A percentile compares a stretch with the other conserved stretches of the same genome.
Evolutionary conservation across 179 eudicot genomes (phyloP).

Genomic region (Beta lomatogona): DNA sequence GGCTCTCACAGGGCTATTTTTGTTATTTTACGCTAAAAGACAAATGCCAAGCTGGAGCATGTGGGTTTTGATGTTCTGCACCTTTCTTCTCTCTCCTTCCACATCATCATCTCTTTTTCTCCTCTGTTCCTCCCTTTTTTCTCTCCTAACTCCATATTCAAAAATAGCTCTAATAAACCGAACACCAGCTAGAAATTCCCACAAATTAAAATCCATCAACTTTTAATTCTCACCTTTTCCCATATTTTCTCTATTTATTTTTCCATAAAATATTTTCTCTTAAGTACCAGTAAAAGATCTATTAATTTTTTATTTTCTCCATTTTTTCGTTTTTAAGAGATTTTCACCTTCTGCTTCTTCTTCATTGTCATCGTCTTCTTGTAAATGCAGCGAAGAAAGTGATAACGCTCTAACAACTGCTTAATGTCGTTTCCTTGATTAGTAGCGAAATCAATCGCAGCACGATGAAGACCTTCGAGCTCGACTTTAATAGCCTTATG

Average conservation of each 20-base stretch:
- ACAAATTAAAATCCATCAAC: neutral
- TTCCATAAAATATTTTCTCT: too few species aligned
- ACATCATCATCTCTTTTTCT: too few species aligned
- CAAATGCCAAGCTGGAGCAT: too few species aligned
- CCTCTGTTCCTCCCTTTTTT: too few species aligned
- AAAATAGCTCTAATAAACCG: too few species aligned
- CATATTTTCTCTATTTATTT: neutral
- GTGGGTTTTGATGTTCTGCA: too few species aligned
- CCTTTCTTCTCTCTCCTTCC: too few species aligned
- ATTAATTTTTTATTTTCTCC: neutral
- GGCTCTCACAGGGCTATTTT: too few species aligned
- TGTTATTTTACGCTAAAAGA: too few species aligned
- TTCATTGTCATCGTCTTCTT: slow-evolving; percentile 8
- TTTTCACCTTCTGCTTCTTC: neutral
- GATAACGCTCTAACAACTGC: slow-evolving; percentile 66
- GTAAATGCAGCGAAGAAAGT: slow-evolving; percentile 72
- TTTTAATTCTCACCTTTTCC: neutral
- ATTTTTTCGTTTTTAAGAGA: neutral
- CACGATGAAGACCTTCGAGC: slow-evolving; percentile 79
- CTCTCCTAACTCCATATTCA: too few species aligned
- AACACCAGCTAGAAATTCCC: neutral
- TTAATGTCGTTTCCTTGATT: slow-evolving; percentile 52
- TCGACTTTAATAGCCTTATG: slow-evolving; percentile 85
- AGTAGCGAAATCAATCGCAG: slow-evolving; percentile 70
- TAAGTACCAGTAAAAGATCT: neutral